Evolutionary conservation across 164 flowering plant genomes (phyloP).

Genomic region (Vitis amurensis): DNA sequence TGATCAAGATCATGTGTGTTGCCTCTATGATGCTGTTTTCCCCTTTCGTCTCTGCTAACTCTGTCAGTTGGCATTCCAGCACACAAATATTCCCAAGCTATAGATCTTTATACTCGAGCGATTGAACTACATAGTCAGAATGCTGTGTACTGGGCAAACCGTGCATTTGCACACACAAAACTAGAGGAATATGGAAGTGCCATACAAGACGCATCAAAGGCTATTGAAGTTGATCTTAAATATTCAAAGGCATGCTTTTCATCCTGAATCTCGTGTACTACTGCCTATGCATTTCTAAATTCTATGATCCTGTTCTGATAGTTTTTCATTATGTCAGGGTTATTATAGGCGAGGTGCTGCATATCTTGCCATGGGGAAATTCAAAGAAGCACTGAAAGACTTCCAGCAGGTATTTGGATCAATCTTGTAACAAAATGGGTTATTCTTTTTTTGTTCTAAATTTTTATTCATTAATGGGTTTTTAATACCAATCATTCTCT

Average conservation of each 20-base stretch:
- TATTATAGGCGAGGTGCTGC: constrained; percentile 97
- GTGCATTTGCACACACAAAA: constrained; percentile 91
- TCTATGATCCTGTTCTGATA: constrained; percentile 19
- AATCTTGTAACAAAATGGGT: no score
- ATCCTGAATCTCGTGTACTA: background rate
- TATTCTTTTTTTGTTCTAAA: background rate
- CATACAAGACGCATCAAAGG: constrained; percentile 86
- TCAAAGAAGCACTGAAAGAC: constrained; percentile 96
- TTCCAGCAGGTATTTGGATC: constrained; percentile 75
- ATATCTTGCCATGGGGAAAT: constrained; percentile 94
- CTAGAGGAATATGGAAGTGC: constrained; percentile 99
- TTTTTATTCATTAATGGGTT: background rate
- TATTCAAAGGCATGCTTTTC: constrained; percentile 75
- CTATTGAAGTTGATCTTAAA: constrained; percentile 85
- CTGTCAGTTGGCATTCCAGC: constrained; percentile 41
- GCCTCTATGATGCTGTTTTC: background rate
- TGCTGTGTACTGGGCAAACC: constrained; percentile 96
- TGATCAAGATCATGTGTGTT: background rate
- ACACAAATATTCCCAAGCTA: constrained; percentile 76
- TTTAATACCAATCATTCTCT: no score
- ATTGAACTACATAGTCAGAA: constrained; percentile 66
- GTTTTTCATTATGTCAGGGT: constrained; percentile 50
- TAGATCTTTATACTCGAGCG: constrained; percentile 83
- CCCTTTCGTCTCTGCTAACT: background rate
- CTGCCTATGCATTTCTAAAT: background rate